Evolutionary conservation across 441 rosid species (phyloP), one percentile per base, ranked within the genome.

Genomic region (Pelargonium cotyledonis): DNA sequence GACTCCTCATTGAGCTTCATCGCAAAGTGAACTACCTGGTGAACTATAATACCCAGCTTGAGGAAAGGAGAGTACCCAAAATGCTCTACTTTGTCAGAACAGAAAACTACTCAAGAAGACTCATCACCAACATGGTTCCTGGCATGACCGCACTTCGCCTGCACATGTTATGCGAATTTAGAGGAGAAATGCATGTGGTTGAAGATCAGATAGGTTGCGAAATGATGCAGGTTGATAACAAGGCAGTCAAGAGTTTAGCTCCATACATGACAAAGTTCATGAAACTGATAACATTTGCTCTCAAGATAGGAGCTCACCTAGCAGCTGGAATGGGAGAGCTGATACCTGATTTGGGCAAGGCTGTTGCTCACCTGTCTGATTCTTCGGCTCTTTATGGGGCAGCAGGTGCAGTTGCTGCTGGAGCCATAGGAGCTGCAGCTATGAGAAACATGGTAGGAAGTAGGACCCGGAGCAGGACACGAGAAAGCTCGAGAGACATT

Each of bases 21-120:
- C 91, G 86, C 70, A 95, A 90, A 82, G 86, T 95, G 74, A 77
- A 90, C 79, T 90, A 92, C 83, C 91, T 95, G 12, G 88, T 91
- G 73, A 92, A 86, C 86, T 95, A 86, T 77, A 95, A 86, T 66
- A 80, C 89, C 66, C 94, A 88, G 70, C 70, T 87, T 71, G 97
- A 92, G 73, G 96, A 90, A 62, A 87, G 97, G 78, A 87, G 89
- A 85, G 95, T 90, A n/a, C 99, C 99, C 58, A 87, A 89, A 85
- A 82, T 95, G 97, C 85, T 95, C 83, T 90, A 84, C 70, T 89
- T 88, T 70, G 81, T 90, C 65, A 85, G 82, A 77, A 82, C 96
- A 31, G 90, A 92, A 73, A 89, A 95, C 78, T 92, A 89, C 81
- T 84, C 98, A 10, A 95, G 95, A 77, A 84, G 88, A 78, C 73